Evolutionary conservation across 306 rosid genomes (phyloP).

Genomic region (Crotalaria pallida): DNA sequence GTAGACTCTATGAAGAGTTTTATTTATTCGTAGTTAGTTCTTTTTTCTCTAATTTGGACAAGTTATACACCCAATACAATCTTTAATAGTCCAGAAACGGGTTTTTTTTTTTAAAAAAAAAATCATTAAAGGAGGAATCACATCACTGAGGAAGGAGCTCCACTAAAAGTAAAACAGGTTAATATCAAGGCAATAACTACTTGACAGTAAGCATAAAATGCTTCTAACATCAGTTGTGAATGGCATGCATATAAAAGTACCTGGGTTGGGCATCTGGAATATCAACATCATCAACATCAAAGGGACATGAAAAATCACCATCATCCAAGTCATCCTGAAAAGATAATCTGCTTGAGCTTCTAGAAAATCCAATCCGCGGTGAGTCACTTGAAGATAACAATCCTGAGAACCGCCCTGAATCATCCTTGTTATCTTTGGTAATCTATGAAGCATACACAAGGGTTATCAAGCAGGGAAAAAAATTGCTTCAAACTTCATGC

Average conservation of each 20-base stretch:
- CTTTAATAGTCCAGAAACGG: neutral
- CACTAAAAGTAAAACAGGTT: neutral
- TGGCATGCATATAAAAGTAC: constrained; percentile 31
- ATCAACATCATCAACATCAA: constrained; percentile 82
- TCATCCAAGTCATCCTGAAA: constrained; percentile 82
- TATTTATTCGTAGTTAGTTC: too few species aligned
- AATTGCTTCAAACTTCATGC: constrained; percentile 17
- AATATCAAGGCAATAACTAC: neutral
- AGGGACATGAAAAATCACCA: constrained; percentile 69
- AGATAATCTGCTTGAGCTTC: constrained; percentile 80
- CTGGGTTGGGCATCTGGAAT: constrained; percentile 51
- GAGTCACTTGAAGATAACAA: constrained; percentile 83
- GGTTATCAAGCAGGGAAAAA: constrained; percentile 24
- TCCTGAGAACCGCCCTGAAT: constrained; percentile 82
- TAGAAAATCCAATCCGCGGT: constrained; percentile 73
- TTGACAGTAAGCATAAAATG: neutral
- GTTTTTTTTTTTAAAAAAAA: neutral
- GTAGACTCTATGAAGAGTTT: neutral
- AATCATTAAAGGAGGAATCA: neutral
- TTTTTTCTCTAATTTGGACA: neutral
- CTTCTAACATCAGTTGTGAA: constrained; percentile 8
- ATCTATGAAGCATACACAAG: constrained; percentile 35
- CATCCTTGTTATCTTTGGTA: constrained; percentile 68
- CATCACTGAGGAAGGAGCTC: constrained; percentile 8
- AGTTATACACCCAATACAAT: neutral